Base-by-base conservation (phyloP, 306 rosid species). In the Spatholobus suberectus region DNA sequence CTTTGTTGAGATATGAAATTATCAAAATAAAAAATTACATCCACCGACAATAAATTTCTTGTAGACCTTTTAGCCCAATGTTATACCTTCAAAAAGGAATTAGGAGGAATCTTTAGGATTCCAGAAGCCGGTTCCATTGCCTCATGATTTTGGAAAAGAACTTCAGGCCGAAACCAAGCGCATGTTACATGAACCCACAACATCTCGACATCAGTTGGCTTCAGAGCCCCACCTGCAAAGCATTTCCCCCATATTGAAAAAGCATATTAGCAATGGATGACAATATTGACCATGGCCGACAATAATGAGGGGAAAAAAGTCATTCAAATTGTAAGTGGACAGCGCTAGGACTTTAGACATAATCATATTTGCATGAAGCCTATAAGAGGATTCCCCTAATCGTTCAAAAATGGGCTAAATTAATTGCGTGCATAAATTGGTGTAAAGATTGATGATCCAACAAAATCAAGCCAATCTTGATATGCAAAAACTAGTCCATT, bases 71-170 rank as follows among this genome's bases (percentile, higher is more conserved):
- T 59, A 5, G 66, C 80, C n/a, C 10, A 52, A 23, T 57, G 17
- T 18, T 72, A 77, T 89, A 95, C 99, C 97, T 93, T 95, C 78
- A 79, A 58, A 86, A 95, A 93, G 15, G 92, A 86, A 75, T 44
- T 76, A 3, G 91, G 66, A 65, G 98, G 96, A 77, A 95, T 87
- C 83, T 75, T 89, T 59, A 90, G 97, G 87, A 95, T 92, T 87
- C 99, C 97, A 62, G 83, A 82, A 44, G 99, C 99, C 72, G 99
- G 99, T 83, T 95, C 97, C 98, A 95, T 95, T 77, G 85, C 86
- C 87, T 89, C 93, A 1, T 92, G 89, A 80, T 95, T 85, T 84
- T 72, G 75, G 91, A 93, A 95, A 85, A 79, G 84, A 86, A 95
- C 90, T 92, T 88, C 97, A 65, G 93, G 99, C 69, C 67, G 91